Evolutionary conservation across 2,329 filamentous ascomycete genomes (phyloP), one percentile per base, ranked within the genome.

Genomic region (Calonectria pseudoreteaudii): DNA sequence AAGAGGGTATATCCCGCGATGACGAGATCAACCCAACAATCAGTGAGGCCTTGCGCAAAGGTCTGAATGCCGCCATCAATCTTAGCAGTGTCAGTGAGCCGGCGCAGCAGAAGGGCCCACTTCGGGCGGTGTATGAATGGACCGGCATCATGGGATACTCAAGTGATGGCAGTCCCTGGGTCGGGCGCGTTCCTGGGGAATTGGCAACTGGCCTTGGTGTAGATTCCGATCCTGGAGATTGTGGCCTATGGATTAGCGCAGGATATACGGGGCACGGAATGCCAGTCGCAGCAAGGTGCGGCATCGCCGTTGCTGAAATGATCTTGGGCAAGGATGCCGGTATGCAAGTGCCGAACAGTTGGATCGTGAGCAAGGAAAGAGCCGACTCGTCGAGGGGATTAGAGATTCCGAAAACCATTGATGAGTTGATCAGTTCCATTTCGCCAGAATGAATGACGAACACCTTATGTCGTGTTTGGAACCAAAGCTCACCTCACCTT

Each of bases 91-190:
- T 83, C 23, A 82, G 74, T 20, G 20, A 7, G 6, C 69, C 77
- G 20, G 81, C 82, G 7, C 85, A 87, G 44, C 83, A 84, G 47
- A 81, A 87, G 41, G 84, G 16, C 8, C 20, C 87, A 56, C 83
- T 94, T 23, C 80, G 84, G 28, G 87, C 90, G 13, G 84, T 88
- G 36, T 91, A 89, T 81, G 91, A 94, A 81, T 96, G 94, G 94
- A 94, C 93, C 1, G 94, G 94, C 0, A 93, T 95, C 77, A 96
- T 95, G 94, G 94, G 93, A 0, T 95, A 91, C 83, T 92, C 90
- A 36, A 86, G 91, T 7, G 94, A 96, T 81, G 86, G 88, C 0
- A 83, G 88, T 66, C 93, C 94, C 0, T 95, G 92, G 92, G 92
- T 95, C 3, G 94, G 94, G 0, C 83, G 85, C 16, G 90, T 95